Conservation (phyloP, 345 rosid species). For the Eucalyptus guilfoylei region DNA sequence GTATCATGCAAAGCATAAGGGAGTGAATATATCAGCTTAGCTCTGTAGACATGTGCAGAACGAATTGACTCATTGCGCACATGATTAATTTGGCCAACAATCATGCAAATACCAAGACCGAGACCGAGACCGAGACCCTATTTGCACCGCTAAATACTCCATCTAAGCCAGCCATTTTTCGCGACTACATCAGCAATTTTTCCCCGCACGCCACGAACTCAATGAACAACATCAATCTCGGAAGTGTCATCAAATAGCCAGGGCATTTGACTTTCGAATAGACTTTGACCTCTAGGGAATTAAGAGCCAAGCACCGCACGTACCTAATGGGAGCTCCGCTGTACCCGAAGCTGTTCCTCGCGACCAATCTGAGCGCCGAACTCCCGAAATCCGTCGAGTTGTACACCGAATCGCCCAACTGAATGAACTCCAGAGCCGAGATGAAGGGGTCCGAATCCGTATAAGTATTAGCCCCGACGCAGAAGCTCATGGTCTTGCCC, state of each 20-base stretch:
- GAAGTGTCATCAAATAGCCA: background rate
- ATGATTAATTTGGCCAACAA: background rate
- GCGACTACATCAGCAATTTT: background rate
- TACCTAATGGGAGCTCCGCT: conserved; percentile 45
- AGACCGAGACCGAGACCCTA: background rate
- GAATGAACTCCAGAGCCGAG: conserved; percentile 71
- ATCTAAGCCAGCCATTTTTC: background rate
- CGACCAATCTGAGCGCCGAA: conserved; percentile 43
- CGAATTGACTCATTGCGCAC: background rate
- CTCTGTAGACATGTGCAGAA: background rate
- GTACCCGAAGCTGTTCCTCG: conserved; percentile 72
- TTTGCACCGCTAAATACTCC: background rate
- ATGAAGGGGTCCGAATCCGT: conserved; percentile 86
- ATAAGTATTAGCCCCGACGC: conserved; percentile 48
- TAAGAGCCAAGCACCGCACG: background rate
- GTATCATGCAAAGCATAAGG: background rate
- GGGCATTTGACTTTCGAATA: background rate
- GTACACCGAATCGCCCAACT: conserved; percentile 44
- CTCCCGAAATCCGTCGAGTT: conserved; percentile 52
- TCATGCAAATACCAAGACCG: background rate
- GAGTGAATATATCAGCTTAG: background rate
- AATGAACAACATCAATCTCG: background rate
- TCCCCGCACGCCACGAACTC: background rate
- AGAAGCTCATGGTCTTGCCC: conserved; percentile 67
- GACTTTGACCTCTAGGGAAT: background rate